phyloP scores from a whole-genome alignment of 1,284 basidiomycete genomes.

The Athelia psychrophila region DNA sequence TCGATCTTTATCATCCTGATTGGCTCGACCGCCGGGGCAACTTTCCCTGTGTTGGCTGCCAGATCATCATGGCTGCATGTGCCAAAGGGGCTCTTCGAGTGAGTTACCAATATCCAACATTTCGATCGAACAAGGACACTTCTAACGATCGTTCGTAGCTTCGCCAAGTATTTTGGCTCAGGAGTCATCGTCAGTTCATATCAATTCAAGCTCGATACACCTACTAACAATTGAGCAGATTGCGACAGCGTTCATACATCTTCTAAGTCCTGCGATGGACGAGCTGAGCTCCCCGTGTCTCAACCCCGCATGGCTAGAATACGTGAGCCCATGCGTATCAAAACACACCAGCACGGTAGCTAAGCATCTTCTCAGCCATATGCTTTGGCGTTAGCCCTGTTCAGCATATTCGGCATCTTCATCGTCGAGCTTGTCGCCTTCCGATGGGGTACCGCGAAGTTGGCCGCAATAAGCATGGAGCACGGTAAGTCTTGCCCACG shows the following conservation, averaged over 20 bases:
- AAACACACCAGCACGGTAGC: conserved; percentile 1
- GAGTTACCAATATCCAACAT: conserved; percentile 23
- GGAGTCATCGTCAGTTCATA: conserved; percentile 75
- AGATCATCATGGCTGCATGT: conserved; percentile 57
- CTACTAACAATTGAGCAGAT: conserved; percentile 47
- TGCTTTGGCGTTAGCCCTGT: conserved; percentile 75
- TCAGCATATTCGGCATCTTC: conserved; percentile 83
- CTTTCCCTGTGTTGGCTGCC: conserved; percentile 81
- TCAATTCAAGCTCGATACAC: conserved; percentile 4
- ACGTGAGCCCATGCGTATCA: conserved; percentile 45
- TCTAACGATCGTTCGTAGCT: conserved; percentile 40
- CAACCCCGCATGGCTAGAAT: conserved; percentile 65
- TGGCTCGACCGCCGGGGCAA: conserved; percentile 66
- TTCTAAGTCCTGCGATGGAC: conserved; percentile 74
- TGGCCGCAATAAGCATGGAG: conserved; percentile 48
- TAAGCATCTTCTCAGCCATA: conserved; percentile 53
- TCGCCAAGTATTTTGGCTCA: conserved; percentile 95
- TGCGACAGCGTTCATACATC: conserved; percentile 89
- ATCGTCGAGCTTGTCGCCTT: conserved; percentile 84
- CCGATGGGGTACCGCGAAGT: conserved; percentile 70
- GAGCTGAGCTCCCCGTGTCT: conserved; percentile 76
- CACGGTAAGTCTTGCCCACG: conserved; percentile 42
- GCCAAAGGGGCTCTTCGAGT: conserved; percentile 74
- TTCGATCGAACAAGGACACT: background rate
- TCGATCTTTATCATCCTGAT: conserved; percentile 87